Evolutionary conservation across 2,329 filamentous ascomycete genomes (phyloP).

Genomic region (Lasiodiplodia sp.): DNA sequence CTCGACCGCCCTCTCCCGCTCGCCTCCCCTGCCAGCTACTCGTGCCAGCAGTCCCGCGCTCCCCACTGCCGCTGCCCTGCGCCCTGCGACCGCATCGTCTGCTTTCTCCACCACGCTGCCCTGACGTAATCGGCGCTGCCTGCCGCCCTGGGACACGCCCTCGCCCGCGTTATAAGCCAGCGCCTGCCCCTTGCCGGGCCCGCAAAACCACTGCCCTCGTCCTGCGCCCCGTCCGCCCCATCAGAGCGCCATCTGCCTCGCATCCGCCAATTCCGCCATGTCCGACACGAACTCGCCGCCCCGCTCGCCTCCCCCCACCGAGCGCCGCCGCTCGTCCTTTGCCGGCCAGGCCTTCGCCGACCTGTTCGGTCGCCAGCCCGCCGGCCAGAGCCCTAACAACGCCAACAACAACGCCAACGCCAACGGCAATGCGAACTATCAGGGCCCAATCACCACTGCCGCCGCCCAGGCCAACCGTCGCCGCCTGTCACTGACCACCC

Average conservation of each 20-base stretch:
- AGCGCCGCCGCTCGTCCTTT: slow-evolving; percentile 54
- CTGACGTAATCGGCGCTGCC: slow-evolving; percentile 25
- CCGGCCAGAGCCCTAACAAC: slow-evolving; percentile 34
- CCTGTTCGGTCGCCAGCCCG: slow-evolving; percentile 51
- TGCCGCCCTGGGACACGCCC: not conserved
- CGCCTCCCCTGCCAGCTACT: not conserved
- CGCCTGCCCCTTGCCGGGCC: slow-evolving; percentile 13
- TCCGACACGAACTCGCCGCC: slow-evolving; percentile 51
- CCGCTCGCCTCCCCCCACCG: slow-evolving; percentile 46
- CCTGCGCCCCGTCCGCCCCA: slow-evolving; percentile 38
- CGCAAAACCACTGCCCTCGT: slow-evolving; percentile 20
- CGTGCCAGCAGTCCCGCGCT: not conserved
- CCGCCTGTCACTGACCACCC: slow-evolving; percentile 58
- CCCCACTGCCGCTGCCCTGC: not conserved
- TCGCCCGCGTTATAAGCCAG: slow-evolving; percentile 11
- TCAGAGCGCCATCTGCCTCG: slow-evolving; percentile 13
- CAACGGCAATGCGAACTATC: slow-evolving; percentile 36
- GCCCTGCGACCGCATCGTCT: not conserved
- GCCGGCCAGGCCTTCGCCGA: slow-evolving; percentile 58
- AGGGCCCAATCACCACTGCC: slow-evolving; percentile 57
- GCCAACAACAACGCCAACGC: not conserved
- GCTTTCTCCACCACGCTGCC: not conserved
- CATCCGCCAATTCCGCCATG: slow-evolving; percentile 35
- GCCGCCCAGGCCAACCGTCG: slow-evolving; percentile 58
- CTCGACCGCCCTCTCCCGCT: slow-evolving; percentile 6